Evolutionary conservation across 345 rosid genomes (phyloP).

Genomic region (Citrus medica): DNA sequence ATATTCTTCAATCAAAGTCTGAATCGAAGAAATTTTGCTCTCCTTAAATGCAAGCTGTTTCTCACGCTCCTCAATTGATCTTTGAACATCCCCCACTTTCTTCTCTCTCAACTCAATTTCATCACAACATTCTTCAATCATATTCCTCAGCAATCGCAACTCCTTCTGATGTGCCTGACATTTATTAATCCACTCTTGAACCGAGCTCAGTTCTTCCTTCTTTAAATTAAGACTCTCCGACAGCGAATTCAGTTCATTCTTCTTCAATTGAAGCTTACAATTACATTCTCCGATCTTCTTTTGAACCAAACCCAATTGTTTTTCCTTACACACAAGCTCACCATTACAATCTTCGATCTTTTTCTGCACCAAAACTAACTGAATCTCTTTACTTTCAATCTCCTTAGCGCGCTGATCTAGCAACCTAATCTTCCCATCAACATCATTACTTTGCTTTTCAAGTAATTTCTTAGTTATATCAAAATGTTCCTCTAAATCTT

Average conservation of each 20-base stretch:
- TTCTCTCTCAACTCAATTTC: conserved; percentile 16
- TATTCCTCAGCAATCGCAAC: no score
- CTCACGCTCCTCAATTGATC: neutral
- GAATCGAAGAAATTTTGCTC: conserved; percentile 8
- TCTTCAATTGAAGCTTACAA: no score
- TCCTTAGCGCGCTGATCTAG: neutral
- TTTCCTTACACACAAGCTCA: conserved; percentile 10
- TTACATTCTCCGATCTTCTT: neutral
- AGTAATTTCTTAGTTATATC: neutral
- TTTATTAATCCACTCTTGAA: no score
- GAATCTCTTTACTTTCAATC: neutral
- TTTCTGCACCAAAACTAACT: conserved; percentile 5
- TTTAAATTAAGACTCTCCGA: no score
- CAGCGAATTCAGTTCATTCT: no score
- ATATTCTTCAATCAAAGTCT: conserved; percentile 2
- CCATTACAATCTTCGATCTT: neutral
- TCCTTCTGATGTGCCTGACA: no score
- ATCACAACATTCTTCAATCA: no score
- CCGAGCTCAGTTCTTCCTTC: no score
- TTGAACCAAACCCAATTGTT: neutral
- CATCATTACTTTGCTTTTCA: neutral
- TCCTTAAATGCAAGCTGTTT: conserved; percentile 3
- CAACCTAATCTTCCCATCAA: neutral
- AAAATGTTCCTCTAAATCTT: neutral
- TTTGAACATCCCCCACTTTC: neutral